Conservation (phyloP, 345 rosid species). For the Linum tenue region DNA sequence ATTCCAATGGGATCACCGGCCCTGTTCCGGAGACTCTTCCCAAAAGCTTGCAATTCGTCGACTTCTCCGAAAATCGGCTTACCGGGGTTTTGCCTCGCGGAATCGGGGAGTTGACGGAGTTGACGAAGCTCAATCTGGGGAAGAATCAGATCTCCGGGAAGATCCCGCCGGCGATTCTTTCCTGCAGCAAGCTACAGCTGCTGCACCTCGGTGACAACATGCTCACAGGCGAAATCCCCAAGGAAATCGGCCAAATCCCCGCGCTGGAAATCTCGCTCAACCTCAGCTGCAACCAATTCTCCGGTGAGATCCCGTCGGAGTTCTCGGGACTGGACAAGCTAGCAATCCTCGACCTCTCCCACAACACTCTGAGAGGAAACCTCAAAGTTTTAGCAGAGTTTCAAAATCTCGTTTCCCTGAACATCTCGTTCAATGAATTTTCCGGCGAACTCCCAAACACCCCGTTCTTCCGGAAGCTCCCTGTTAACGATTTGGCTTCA, state of each 20-base stretch:
- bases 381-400: constrained; percentile 50
- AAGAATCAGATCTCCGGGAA: constrained; percentile 57
- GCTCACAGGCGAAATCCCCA: constrained; percentile 72
- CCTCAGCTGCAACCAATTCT: constrained; percentile 67
- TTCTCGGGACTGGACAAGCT: constrained; percentile 67
- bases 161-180: constrained; percentile 58
- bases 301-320: constrained; percentile 58
- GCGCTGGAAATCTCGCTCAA: constrained; percentile 78
- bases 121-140: constrained; percentile 69
- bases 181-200: constrained; percentile 66
- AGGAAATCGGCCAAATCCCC: constrained; percentile 61
- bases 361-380: constrained; percentile 61
- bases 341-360: constrained; percentile 71
- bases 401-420: constrained; percentile 81
- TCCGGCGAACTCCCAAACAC: constrained; percentile 80
- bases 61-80: constrained; percentile 66
- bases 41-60: constrained; percentile 49
- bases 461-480: constrained; percentile 68
- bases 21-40: constrained; percentile 60
- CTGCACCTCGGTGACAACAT: constrained; percentile 61
- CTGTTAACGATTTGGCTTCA: constrained; percentile 57
- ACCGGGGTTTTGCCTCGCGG: constrained; percentile 47
- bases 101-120: constrained; percentile 53
- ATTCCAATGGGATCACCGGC: constrained; percentile 67
- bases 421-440: constrained; percentile 84